Evolutionary conservation across 1,139 yeast genomes (phyloP).

Genomic region (Scheffersomyces titani): DNA sequence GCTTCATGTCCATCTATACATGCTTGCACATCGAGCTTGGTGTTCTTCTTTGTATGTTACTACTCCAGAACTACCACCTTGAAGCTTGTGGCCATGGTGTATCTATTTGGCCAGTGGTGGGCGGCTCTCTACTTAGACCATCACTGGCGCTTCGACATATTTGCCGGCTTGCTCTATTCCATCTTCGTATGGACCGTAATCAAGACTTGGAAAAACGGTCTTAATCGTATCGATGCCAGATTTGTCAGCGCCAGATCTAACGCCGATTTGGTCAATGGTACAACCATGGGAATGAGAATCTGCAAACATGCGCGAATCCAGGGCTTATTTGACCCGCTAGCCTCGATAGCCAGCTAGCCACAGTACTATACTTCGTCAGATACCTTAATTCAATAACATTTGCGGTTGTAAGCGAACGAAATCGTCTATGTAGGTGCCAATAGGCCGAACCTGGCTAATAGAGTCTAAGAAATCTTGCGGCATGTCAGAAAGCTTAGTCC

Average conservation of each 20-base stretch:
- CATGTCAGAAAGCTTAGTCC: background rate
- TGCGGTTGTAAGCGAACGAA: background rate
- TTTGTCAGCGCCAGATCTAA: conserved; percentile 12
- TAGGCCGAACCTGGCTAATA: background rate
- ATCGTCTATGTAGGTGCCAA: background rate
- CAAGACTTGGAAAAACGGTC: conserved; percentile 11
- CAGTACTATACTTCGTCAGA: background rate
- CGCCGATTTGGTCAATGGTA: conserved; percentile 10
- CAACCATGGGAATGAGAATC: conserved; percentile 17
- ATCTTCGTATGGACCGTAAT: conserved; percentile 11
- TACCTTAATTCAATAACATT: background rate
- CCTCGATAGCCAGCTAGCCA: background rate
- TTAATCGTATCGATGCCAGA: conserved; percentile 10
- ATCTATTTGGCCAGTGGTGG: conserved; percentile 19
- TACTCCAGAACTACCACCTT: conserved; percentile 11
- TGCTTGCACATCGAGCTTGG: conserved; percentile 14
- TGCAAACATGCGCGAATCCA: conserved; percentile 12
- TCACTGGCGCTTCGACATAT: conserved; percentile 18
- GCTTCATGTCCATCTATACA: conserved; percentile 18
- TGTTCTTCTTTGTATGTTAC: conserved; percentile 15
- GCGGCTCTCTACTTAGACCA: conserved; percentile 17
- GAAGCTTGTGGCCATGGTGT: conserved; percentile 10
- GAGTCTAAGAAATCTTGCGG: background rate
- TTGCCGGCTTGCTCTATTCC: conserved; percentile 15
- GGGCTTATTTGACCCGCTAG: conserved; percentile 15